Percentiles rank a stretch among this genome's conserved stretches.
Conservation (phyloP, 2,329 filamentous ascomycete species). For the Scedosporium boydii region DNA sequence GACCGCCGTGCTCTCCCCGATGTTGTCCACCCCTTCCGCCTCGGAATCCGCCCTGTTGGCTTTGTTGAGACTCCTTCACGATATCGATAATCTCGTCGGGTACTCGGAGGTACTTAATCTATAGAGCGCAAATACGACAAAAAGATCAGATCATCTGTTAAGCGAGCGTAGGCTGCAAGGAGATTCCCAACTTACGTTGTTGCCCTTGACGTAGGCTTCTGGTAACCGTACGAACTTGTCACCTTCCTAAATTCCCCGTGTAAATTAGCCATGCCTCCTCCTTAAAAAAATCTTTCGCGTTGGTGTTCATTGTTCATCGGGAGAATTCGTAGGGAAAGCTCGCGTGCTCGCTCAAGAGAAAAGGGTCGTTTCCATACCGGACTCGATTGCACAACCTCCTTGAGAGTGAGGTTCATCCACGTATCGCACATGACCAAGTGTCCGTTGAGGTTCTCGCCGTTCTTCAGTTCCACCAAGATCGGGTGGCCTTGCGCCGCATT, state of each 20-base stretch:
- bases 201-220: constrained; percentile 93
- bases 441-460: constrained; percentile 93
- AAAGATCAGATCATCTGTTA: not conserved
- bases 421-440: constrained; percentile 96
- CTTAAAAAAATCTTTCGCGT: not conserved
- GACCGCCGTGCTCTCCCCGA: constrained; percentile 48
- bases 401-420: constrained; percentile 98
- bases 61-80: constrained; percentile 85
- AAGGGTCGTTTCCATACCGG: constrained; percentile 39
- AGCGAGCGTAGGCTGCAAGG: not conserved
- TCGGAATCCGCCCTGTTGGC: constrained; percentile 52
- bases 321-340: not conserved
- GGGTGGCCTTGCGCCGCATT: constrained; percentile 95
- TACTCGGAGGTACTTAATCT: constrained; percentile 98
- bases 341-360: constrained; percentile 9
- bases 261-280: not conserved
- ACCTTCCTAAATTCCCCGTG: constrained; percentile 51
- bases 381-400: constrained; percentile 94
- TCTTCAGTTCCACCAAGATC: constrained; percentile 96
- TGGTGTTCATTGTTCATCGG: not conserved
- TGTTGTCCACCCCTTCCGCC: constrained; percentile 53
- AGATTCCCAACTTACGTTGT: constrained; percentile 62
- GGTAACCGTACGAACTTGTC: constrained; percentile 88
- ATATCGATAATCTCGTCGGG: constrained; percentile 94
- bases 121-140: not conserved